Evolutionary conservation across 805 yeast species (phyloP).

Genomic region (Yarrowia bubula): DNA sequence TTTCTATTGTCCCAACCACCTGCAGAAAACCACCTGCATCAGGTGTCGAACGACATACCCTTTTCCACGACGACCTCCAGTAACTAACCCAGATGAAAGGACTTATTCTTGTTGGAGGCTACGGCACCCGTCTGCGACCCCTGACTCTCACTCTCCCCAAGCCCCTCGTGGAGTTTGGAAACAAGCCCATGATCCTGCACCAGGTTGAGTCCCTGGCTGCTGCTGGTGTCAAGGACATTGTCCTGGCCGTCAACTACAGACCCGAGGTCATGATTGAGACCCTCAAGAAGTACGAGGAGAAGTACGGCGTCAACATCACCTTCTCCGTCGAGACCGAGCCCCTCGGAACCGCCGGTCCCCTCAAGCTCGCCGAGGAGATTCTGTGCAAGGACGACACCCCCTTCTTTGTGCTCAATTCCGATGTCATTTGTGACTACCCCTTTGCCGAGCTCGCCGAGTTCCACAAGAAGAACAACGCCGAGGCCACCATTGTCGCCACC

Average conservation of each 20-base stretch:
- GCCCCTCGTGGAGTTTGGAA: slow-evolving; percentile 96
- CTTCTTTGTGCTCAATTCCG: slow-evolving; percentile 96
- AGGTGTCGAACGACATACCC: background rate
- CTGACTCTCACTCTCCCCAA: slow-evolving; percentile 91
- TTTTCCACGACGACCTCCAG: too few relatives aligned
- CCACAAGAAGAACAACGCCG: slow-evolving; percentile 96
- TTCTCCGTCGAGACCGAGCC: slow-evolving; percentile 99
- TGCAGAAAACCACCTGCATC: background rate
- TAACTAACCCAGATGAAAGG: slow-evolving; percentile 70
- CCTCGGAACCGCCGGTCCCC: slow-evolving; percentile 98
- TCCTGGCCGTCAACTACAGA: slow-evolving; percentile 97
- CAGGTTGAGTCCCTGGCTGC: slow-evolving; percentile 97
- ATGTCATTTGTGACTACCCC: slow-evolving; percentile 98
- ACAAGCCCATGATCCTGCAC: slow-evolving; percentile 98
- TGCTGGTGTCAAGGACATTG: slow-evolving; percentile 99
- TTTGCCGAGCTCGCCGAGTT: slow-evolving; percentile 85
- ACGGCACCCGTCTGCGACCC: slow-evolving; percentile 99
- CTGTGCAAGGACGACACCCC: slow-evolving; percentile 94
- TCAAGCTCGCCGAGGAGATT: slow-evolving; percentile 92
- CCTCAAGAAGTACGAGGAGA: slow-evolving; percentile 87
- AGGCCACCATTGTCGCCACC: slow-evolving; percentile 98
- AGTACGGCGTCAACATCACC: slow-evolving; percentile 91
- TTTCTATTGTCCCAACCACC: background rate
- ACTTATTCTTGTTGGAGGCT: slow-evolving; percentile 97
- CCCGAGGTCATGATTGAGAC: slow-evolving; percentile 99